Percentiles rank a stretch among this genome's conserved stretches.
Evolutionary conservation across 176 grass and related monocot species (phyloP).

Genomic region (Carex kokanica): DNA sequence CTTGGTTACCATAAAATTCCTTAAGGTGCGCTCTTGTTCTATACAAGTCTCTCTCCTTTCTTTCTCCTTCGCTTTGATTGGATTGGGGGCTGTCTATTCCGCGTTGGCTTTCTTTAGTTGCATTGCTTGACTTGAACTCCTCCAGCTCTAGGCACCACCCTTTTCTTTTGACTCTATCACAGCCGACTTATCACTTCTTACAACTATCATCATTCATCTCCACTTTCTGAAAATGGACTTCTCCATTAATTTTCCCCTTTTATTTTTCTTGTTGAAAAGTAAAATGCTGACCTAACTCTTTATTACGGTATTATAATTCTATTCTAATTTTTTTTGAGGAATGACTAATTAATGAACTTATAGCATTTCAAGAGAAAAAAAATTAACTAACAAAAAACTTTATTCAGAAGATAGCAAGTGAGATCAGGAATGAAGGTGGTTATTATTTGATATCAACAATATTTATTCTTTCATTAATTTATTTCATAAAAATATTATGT

Average conservation of each 20-base stretch:
- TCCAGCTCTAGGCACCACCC: not conserved
- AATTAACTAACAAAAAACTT: too few relatives aligned
- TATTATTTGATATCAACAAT: not conserved
- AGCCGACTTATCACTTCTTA: conserved; percentile 9
- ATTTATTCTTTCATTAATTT: not conserved
- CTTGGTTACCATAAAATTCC: conserved; percentile 12
- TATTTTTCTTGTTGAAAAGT: not conserved
- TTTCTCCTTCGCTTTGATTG: not conserved
- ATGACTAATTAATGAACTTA: not conserved
- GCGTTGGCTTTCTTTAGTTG: conserved; percentile 20
- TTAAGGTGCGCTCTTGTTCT: conserved; percentile 17
- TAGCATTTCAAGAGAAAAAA: too few relatives aligned
- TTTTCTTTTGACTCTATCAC: conserved; percentile 21
- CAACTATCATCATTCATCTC: not conserved
- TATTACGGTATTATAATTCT: not conserved
- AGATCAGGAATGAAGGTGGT: not conserved
- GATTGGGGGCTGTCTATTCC: conserved; percentile 12
- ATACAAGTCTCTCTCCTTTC: conserved; percentile 1
- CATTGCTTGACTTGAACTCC: conserved; percentile 32
- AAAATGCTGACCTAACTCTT: not conserved
- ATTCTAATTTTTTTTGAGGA: not conserved
- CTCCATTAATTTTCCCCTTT: not conserved
- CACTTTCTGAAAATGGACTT: not conserved
- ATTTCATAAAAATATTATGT: not conserved
- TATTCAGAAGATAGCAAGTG: not conserved